phyloP scores from a whole-genome alignment of 768 basidiomycete species.

The Russula abietina region DNA sequence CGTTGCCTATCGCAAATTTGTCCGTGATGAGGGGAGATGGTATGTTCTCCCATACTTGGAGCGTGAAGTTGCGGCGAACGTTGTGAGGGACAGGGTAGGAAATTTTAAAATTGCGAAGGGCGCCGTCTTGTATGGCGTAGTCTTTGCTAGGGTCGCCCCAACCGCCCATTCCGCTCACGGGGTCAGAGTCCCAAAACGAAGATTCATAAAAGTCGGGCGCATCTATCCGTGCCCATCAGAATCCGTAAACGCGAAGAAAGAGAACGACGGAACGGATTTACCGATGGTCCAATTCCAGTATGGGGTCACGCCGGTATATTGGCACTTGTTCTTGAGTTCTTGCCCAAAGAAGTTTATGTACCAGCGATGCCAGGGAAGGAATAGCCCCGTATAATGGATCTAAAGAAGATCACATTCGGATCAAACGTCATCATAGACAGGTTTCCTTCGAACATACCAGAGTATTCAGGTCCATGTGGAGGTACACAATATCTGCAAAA shows the following conservation, averaged over 20 bases:
- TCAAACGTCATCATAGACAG: neutral
- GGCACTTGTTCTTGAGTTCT: conserved; percentile 26
- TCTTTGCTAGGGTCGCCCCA: conserved; percentile 28
- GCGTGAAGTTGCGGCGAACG: conserved; percentile 34
- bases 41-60: conserved; percentile 2
- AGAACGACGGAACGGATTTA: neutral
- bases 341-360: conserved; percentile 25
- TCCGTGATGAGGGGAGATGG: conserved; percentile 24
- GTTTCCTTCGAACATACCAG: neutral
- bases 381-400: conserved; percentile 28
- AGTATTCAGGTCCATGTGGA: conserved; percentile 30
- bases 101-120: conserved; percentile 27
- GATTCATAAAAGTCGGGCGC: conserved; percentile 26
- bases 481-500: conserved; percentile 25
- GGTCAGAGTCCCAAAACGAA: conserved; percentile 26
- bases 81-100: conserved; percentile 34
- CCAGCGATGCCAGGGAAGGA: conserved; percentile 31
- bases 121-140: conserved; percentile 29
- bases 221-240: conserved; percentile 21
- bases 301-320: conserved; percentile 25
- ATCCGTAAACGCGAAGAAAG: neutral
- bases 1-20: conserved; percentile 27
- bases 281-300: conserved; percentile 32
- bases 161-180: conserved; percentile 28
- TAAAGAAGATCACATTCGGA: neutral